These are phyloP conservation scores for Nicotiana tomentosiformis DNA, from an alignment of 257 asterid genomes.

Conservation along the genomic window DNA sequence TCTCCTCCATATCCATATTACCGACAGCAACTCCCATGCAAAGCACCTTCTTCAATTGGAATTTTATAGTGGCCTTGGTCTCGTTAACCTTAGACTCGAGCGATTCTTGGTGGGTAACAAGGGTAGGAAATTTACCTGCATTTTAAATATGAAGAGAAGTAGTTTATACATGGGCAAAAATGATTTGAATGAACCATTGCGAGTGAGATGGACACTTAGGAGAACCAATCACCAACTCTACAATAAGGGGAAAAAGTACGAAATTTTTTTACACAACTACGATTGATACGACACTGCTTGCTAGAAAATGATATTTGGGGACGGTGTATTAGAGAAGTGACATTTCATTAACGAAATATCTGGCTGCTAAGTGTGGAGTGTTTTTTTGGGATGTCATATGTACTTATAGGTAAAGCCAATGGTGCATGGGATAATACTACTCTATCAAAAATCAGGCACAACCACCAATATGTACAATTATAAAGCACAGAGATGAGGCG, in stretches of 20 bases:
- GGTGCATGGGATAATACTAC: too few relatives aligned
- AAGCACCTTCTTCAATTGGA: conserved; percentile 17
- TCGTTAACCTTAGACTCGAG: conserved; percentile 8
- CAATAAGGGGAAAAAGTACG: neutral
- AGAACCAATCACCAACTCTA: neutral
- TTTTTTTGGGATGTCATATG: too few relatives aligned
- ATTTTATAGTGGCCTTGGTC: conserved; percentile 14
- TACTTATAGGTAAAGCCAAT: too few relatives aligned
- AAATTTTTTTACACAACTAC: neutral
- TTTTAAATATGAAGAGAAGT: neutral
- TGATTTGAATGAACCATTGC: neutral
- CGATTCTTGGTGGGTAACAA: conserved; percentile 13
- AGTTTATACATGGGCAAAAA: neutral
- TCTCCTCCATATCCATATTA: conserved; percentile 13
- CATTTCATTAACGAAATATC: too few relatives aligned
- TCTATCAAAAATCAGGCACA: too few relatives aligned
- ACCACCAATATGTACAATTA: too few relatives aligned
- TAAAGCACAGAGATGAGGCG: too few relatives aligned
- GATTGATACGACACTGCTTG: too few relatives aligned
- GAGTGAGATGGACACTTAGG: neutral
- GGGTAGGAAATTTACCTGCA: conserved; percentile 14
- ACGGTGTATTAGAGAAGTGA: too few relatives aligned
- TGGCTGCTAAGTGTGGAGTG: too few relatives aligned
- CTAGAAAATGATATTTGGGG: too few relatives aligned
- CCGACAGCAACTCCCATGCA: conserved; percentile 19